phyloP scores from a whole-genome alignment of 345 rosid genomes.

The Boechera stricta region DNA sequence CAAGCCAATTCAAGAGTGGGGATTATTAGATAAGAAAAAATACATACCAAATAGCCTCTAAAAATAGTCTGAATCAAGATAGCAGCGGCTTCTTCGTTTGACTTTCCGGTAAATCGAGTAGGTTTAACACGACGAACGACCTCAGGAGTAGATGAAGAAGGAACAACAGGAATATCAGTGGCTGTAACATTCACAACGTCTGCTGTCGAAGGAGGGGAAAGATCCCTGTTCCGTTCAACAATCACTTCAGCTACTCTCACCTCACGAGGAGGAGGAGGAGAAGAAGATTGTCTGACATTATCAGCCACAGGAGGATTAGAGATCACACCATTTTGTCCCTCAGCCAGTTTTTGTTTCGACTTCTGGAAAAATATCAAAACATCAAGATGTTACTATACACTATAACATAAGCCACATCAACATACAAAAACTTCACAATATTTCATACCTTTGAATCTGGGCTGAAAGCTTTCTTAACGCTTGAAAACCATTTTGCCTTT shows the following conservation, averaged over 20 bases:
- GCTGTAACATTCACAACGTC: conserved; percentile 47
- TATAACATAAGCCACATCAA: conserved; percentile 16
- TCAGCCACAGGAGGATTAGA: conserved; percentile 46
- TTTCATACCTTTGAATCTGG: conserved; percentile 62
- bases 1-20: neutral
- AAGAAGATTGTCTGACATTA: conserved; percentile 39
- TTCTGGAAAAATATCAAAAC: conserved; percentile 22
- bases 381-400: neutral
- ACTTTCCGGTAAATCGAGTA: conserved; percentile 61
- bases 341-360: conserved; percentile 37
- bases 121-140: conserved; percentile 45
- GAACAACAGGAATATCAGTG: conserved; percentile 41
- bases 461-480: conserved; percentile 83
- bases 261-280: conserved; percentile 61
- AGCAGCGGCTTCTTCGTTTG: conserved; percentile 81
- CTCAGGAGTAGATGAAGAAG: conserved; percentile 52
- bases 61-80: conserved; percentile 87
- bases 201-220: conserved; percentile 43
- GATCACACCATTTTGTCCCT: conserved; percentile 49
- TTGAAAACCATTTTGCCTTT: conserved; percentile 92
- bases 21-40: neutral
- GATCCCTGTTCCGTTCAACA: conserved; percentile 50
- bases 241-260: conserved; percentile 52
- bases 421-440: conserved; percentile 39
- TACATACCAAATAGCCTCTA: conserved; percentile 77